These are phyloP conservation scores for Fragaria nilgerrensis DNA, from an alignment of 306 rosid genomes.

Conservation along the genomic window DNA sequence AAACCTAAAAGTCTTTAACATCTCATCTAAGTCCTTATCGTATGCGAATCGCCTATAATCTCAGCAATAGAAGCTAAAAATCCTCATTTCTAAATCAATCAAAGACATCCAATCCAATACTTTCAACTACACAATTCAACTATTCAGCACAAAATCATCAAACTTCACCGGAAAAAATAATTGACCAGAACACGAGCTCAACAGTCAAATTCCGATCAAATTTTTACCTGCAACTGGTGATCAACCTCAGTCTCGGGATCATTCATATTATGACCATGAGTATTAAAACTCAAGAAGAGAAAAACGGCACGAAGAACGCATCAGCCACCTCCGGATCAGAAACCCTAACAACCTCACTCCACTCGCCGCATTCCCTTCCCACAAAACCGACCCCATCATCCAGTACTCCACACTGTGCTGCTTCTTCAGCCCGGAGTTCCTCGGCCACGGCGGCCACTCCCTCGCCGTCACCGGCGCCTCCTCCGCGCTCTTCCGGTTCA, in stretches of 20 bases:
- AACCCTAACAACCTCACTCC: slow-evolving; percentile 69
- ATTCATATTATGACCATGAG: slow-evolving; percentile 82
- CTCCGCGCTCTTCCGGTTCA: slow-evolving; percentile 45
- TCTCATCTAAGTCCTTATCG: not conserved
- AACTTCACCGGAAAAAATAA: not conserved
- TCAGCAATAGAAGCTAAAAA: not conserved
- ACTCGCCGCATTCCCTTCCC: slow-evolving; percentile 29
- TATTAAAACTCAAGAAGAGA: slow-evolving; percentile 92
- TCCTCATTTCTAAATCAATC: slow-evolving; percentile 8
- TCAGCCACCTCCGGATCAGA: slow-evolving; percentile 82
- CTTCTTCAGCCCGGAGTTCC: slow-evolving; percentile 72
- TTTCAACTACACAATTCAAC: not conserved
- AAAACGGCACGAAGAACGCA: slow-evolving; percentile 86
- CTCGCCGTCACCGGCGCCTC: slow-evolving; percentile 53
- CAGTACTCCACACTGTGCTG: slow-evolving; percentile 96
- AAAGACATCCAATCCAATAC: not conserved
- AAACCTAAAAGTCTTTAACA: not conserved
- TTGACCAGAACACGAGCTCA: not conserved
- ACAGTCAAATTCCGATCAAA: not conserved
- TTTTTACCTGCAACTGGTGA: slow-evolving; percentile 78
- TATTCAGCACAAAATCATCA: not conserved
- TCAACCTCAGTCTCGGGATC: slow-evolving; percentile 77
- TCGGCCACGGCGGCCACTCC: slow-evolving; percentile 76
- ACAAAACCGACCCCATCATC: slow-evolving; percentile 94
- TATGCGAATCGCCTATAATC: not conserved